Evolutionary conservation across 108 stramenopile genomes (phyloP), one percentile per base, ranked within the genome.

Genomic region (Aurantiochytrium sp.): DNA sequence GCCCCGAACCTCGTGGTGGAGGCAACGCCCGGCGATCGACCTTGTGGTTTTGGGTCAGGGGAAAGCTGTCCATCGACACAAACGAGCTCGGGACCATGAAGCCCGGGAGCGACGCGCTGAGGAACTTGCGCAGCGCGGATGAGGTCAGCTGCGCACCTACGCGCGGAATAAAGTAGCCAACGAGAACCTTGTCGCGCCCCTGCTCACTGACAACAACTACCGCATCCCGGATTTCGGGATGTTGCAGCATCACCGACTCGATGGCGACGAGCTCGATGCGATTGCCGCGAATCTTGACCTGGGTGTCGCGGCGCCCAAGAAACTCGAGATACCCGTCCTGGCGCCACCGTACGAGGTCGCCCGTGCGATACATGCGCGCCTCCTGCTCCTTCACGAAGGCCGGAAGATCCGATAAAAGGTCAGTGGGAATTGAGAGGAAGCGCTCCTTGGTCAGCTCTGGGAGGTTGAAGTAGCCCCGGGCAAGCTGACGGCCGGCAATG

Each of bases 211-310:
- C 73, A 30, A 81, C 45, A 6, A 81, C 73, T 22, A 81, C 73
- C 6, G 42, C 39, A 12, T 81, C 73, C 24, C 30, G 21, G n/a
- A 81, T 24, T 10, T 12, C 39, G 2, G 73, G 73, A 24, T 81
- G 73, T 30, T 81, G 42, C 42, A 81, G 39, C 36, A 85, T 12
- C 1, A 21, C 48, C 12, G 50, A 30, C 87, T 89, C 89, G 59
- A 89, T 87, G 54, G 86, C 89, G 6, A 59, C 87, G 52, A 89
- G 86, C 89, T 89, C 89, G 42, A 87, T 68, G 39, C 89, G 89
- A 17, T 53, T 86, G 50, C 89, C 89, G n/a, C 86, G 55, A 22
- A 89, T 86, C 69, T 89, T 89, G 48, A 89, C 89, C 68, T 89
- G 89, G 12, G 48, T 24, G 54, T 89, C 89, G 31, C 41, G 30